These are phyloP conservation scores for Tritrichomonas musculus DNA, from an alignment of 208 protist genomes.

Conservation along the genomic window DNA sequence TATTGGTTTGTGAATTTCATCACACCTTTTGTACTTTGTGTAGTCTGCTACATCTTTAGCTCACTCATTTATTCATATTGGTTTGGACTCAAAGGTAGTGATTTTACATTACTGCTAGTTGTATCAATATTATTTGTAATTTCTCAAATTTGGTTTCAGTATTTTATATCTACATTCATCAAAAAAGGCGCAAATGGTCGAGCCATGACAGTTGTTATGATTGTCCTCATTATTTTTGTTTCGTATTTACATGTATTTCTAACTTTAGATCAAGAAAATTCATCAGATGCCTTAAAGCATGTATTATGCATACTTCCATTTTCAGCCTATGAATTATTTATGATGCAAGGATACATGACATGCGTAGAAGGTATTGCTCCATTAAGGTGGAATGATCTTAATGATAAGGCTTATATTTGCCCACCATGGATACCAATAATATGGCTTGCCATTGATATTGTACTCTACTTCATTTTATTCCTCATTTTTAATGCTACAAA, in stretches of 20 bases:
- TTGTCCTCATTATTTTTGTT: not conserved
- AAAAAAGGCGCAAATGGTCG: not conserved
- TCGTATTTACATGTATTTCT: not conserved
- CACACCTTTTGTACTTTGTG: not conserved
- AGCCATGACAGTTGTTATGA: not conserved
- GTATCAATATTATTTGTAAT: not conserved
- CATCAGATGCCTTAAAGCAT: not conserved
- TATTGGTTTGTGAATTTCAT: constrained; percentile 8
- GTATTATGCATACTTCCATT: not conserved
- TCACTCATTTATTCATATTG: not conserved
- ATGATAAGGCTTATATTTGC: not conserved
- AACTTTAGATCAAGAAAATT: not conserved
- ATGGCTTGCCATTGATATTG: not conserved
- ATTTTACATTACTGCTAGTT: not conserved
- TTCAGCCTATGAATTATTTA: not conserved
- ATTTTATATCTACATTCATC: not conserved
- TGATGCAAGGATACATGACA: not conserved
- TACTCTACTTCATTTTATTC: not conserved
- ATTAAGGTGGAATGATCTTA: not conserved
- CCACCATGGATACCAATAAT: not conserved
- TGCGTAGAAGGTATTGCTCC: not conserved
- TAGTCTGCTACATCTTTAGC: not conserved
- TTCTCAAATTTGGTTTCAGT: not conserved
- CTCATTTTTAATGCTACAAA: not conserved
- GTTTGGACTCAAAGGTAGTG: not conserved